phyloP scores from a whole-genome alignment of 805 yeast genomes.

The Ogataea thermomethanolica region DNA sequence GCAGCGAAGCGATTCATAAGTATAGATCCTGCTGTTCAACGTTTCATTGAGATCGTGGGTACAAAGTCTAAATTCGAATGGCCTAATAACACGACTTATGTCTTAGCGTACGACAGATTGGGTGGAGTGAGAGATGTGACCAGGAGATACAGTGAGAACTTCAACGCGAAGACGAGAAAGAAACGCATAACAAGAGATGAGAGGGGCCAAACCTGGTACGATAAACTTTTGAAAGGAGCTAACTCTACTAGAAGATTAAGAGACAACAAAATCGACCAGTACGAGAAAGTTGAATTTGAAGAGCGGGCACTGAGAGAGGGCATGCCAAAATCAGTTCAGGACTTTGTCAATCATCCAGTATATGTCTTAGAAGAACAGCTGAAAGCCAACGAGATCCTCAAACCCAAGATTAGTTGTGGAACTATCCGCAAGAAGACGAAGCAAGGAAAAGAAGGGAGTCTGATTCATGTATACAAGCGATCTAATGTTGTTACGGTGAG shows the following conservation, averaged over 20 bases:
- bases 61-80: slow-evolving; percentile 56
- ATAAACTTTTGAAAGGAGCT: slow-evolving; percentile 38
- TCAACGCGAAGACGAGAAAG: slow-evolving; percentile 70
- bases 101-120: slow-evolving; percentile 65
- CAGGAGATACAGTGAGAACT: slow-evolving; percentile 68
- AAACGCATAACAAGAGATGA: slow-evolving; percentile 63
- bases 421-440: slow-evolving; percentile 46
- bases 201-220: slow-evolving; percentile 61
- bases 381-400: slow-evolving; percentile 65
- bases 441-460: slow-evolving; percentile 36
- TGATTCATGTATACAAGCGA: slow-evolving; percentile 65
- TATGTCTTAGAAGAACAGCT: slow-evolving; percentile 79
- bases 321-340: slow-evolving; percentile 79
- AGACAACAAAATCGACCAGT: slow-evolving; percentile 39
- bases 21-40: slow-evolving; percentile 71
- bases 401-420: slow-evolving; percentile 72
- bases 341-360: slow-evolving; percentile 82
- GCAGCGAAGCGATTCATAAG: slow-evolving; percentile 74
- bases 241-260: slow-evolving; percentile 24
- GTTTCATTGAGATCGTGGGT: slow-evolving; percentile 59
- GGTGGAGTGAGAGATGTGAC: slow-evolving; percentile 80
- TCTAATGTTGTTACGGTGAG: slow-evolving; percentile 58
- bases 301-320: slow-evolving; percentile 72
- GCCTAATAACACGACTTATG: slow-evolving; percentile 64
- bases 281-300: slow-evolving; percentile 59